A percentile compares a stretch with the other conserved stretches of the same genome.
Evolutionary conservation across 2,329 filamentous ascomycete genomes (phyloP).

Genomic region (Colletotrichum sp.): DNA sequence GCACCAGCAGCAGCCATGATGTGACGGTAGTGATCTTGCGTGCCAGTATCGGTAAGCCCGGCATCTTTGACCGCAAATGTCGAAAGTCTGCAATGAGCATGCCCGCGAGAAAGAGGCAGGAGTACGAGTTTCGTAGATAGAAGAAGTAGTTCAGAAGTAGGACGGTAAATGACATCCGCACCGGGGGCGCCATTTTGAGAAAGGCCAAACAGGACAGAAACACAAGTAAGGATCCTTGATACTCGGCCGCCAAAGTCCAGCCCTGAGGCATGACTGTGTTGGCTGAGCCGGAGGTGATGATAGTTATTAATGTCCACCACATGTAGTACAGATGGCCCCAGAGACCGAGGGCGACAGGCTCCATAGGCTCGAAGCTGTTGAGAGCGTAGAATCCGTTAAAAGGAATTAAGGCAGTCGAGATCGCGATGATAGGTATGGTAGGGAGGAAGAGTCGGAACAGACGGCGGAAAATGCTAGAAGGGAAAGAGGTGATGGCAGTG

Average conservation of each 20-base stretch:
- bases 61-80: background rate
- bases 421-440: conserved; percentile 23
- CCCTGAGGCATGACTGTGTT: background rate
- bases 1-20: background rate
- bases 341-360: background rate
- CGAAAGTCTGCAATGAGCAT: background rate
- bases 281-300: background rate
- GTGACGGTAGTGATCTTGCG: background rate
- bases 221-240: background rate
- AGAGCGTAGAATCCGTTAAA: background rate
- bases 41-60: background rate
- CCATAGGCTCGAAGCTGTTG: background rate
- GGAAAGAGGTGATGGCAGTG: conserved; percentile 41
- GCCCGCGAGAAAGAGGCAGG: background rate
- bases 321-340: background rate
- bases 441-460: conserved; percentile 52
- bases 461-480: conserved; percentile 52
- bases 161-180: background rate
- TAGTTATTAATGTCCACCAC: background rate
- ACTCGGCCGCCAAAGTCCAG: background rate
- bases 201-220: background rate
- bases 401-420: background rate
- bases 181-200: background rate
- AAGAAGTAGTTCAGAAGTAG: background rate
- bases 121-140: background rate